A percentile compares a stretch with the other conserved stretches of the same genome.
These are phyloP conservation scores for Lasiosphaeria ovina DNA, from an alignment of 495 filamentous ascomycete genomes.

Conservation along the genomic window DNA sequence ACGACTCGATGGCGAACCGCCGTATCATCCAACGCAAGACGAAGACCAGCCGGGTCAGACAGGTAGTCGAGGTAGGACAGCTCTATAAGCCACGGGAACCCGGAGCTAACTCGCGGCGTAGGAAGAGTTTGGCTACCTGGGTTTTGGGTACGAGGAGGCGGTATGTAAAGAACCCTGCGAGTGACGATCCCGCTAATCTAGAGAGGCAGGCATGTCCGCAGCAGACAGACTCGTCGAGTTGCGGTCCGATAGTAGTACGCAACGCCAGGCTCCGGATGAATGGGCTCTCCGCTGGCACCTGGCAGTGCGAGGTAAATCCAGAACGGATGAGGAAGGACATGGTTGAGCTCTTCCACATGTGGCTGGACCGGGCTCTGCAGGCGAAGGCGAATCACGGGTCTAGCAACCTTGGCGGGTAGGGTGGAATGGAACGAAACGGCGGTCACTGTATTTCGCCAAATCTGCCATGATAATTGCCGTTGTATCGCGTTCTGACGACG, in stretches of 20 bases:
- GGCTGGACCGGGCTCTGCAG: background rate
- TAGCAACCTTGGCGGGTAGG: background rate
- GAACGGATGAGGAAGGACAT: background rate
- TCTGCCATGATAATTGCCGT: too few species aligned
- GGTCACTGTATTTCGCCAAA: background rate
- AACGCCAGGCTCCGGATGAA: constrained; percentile 3
- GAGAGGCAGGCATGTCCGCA: background rate
- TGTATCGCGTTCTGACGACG: too few species aligned
- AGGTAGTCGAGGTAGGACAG: constrained; percentile 1
- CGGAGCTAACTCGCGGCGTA: constrained; percentile 2
- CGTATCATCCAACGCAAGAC: background rate
- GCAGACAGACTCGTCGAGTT: background rate
- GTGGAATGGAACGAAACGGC: background rate
- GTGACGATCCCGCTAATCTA: background rate
- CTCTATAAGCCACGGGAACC: background rate
- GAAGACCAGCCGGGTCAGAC: background rate
- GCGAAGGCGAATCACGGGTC: background rate
- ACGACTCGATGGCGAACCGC: constrained; percentile 2
- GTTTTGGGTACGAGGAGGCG: constrained; percentile 1
- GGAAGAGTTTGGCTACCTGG: constrained; percentile 1
- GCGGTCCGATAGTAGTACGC: background rate
- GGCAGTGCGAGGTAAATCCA: background rate
- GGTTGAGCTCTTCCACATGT: background rate
- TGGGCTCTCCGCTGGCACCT: background rate
- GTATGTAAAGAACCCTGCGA: background rate